Evolutionary conservation across 768 basidiomycete genomes (phyloP).

Genomic region (Amanita rubescens): DNA sequence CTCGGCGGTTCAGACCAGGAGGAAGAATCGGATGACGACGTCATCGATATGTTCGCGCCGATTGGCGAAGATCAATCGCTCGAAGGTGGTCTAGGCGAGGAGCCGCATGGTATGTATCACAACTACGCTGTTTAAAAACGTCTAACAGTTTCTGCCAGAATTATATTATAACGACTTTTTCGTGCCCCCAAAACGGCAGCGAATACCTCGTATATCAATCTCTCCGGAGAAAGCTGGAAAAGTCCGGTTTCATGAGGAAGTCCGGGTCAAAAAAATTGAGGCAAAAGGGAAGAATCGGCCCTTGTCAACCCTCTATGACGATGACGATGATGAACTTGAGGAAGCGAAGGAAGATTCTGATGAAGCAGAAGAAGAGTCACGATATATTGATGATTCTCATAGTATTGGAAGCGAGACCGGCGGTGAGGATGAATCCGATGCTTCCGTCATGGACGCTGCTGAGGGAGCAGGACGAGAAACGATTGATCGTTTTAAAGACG

Average conservation of each 20-base stretch:
- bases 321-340: conserved; percentile 23
- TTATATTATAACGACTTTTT: conserved; percentile 77
- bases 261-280: conserved; percentile 76
- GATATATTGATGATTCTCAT: conserved; percentile 32
- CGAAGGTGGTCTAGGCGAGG: conserved; percentile 39
- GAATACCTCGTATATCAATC: conserved; percentile 15
- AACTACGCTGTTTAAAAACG: background rate
- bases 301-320: conserved; percentile 36
- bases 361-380: background rate
- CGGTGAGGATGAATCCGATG: conserved; percentile 20
- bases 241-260: conserved; percentile 78
- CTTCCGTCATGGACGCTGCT: conserved; percentile 22
- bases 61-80: conserved; percentile 39
- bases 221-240: conserved; percentile 24
- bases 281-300: conserved; percentile 61
- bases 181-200: conserved; percentile 40
- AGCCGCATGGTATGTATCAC: conserved; percentile 29
- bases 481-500: conserved; percentile 67
- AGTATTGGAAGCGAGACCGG: conserved; percentile 29
- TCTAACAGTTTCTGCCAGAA: conserved; percentile 30
- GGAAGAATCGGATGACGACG: conserved; percentile 44
- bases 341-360: conserved; percentile 14
- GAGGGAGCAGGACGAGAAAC: conserved; percentile 28
- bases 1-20: conserved; percentile 39
- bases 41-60: conserved; percentile 61